A percentile compares a stretch with the other conserved stretches of the same genome.
Conservation (phyloP, 1,139 yeast genomes). For the Taphrina communis region DNA sequence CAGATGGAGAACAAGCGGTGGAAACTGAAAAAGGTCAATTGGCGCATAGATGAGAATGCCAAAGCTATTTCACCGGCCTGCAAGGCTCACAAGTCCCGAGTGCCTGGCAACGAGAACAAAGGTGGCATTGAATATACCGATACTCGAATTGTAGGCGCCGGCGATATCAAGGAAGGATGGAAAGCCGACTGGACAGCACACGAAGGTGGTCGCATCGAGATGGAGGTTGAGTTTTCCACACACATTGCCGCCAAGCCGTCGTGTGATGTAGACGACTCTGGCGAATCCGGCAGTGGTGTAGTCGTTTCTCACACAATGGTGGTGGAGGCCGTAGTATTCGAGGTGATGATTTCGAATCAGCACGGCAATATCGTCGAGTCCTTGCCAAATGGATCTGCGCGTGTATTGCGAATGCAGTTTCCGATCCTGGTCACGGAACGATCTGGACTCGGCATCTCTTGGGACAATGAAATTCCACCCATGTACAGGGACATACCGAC, state of each 20-base stretch:
- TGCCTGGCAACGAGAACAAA: constrained; percentile 45
- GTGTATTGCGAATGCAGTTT: constrained; percentile 94
- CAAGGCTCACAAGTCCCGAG: constrained; percentile 55
- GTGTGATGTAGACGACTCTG: constrained; percentile 61
- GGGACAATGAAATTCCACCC: constrained; percentile 99
- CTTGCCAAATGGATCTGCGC: constrained; percentile 72
- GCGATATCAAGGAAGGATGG: constrained; percentile 90
- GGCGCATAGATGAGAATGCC: constrained; percentile 88
- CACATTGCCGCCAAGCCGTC: constrained; percentile 55
- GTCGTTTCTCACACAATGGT: constrained; percentile 80
- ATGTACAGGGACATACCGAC: constrained; percentile 74
- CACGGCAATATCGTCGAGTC: constrained; percentile 44
- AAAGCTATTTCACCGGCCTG: constrained; percentile 68
- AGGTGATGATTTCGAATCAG: constrained; percentile 61
- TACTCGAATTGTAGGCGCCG: constrained; percentile 70
- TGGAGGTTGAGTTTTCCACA: constrained; percentile 48
- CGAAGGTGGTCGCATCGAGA: constrained; percentile 46
- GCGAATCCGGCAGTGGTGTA: constrained; percentile 65
- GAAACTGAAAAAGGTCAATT: constrained; percentile 86
- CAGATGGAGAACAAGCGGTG: constrained; percentile 70
- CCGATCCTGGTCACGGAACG: constrained; percentile 79
- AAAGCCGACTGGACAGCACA: constrained; percentile 73
- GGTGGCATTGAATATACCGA: constrained; percentile 69
- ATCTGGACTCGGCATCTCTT: constrained; percentile 92
- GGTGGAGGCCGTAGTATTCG: constrained; percentile 91